phyloP scores from a whole-genome alignment of 208 protist species.

The Endotrypanum monterogeii region DNA sequence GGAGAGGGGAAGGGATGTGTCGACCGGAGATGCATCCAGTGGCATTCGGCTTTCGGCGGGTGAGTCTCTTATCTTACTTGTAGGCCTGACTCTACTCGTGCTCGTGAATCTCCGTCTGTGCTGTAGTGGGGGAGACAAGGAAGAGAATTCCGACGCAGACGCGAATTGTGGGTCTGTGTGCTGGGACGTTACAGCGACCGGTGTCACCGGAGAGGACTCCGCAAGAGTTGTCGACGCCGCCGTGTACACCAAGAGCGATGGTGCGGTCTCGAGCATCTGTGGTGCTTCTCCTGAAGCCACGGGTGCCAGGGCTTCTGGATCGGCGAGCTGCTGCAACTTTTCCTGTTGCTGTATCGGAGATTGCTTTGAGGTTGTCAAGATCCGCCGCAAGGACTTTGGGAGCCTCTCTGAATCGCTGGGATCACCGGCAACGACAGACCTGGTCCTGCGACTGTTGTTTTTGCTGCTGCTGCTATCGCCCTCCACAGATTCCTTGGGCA shows the following conservation, averaged over 20 bases:
- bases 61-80: neutral
- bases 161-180: neutral
- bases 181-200: neutral
- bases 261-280: conserved; percentile 1
- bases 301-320: neutral
- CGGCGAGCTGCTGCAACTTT: neutral
- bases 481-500: neutral
- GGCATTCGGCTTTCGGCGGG: neutral
- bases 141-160: neutral
- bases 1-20: neutral
- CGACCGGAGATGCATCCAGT: neutral
- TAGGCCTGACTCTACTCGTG: neutral
- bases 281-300: neutral
- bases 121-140: neutral
- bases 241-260: neutral
- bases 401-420: neutral
- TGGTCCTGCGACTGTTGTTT: neutral
- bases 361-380: neutral
- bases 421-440: neutral
- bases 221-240: neutral
- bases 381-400: neutral
- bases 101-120: neutral
- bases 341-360: neutral
- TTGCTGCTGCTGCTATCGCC: neutral
- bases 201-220: neutral